Conservation (phyloP, 2,329 filamentous ascomycete species). For the Pseudogymnoascus sp. region DNA sequence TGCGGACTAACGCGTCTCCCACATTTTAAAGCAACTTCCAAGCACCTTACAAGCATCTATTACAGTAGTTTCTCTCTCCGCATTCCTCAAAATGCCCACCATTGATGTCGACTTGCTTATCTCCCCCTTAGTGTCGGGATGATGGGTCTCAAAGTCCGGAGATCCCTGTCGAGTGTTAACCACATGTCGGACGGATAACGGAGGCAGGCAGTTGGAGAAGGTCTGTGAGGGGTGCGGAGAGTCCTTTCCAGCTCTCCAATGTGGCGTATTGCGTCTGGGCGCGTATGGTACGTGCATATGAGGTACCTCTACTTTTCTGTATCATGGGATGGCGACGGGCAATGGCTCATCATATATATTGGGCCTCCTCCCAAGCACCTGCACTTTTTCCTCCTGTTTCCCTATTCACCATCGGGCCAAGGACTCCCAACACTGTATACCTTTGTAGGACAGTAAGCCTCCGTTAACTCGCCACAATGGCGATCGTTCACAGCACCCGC, state of each 20-base stretch:
- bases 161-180: neutral
- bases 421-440: neutral
- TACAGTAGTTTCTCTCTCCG: neutral
- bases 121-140: neutral
- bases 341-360: neutral
- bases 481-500: conserved; percentile 2
- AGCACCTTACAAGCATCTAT: neutral
- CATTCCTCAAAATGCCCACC: neutral
- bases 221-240: neutral
- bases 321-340: neutral
- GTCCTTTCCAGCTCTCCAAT: neutral
- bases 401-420: neutral
- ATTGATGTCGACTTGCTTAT: neutral
- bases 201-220: neutral
- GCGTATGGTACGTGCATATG: neutral
- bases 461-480: conserved; percentile 4
- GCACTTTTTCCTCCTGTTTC: neutral
- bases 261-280: neutral
- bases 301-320: neutral
- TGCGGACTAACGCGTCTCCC: neutral
- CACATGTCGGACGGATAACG: conserved; percentile 5
- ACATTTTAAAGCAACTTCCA: neutral
- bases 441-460: conserved; percentile 1
- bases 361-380: neutral
- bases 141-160: neutral